phyloP scores from a whole-genome alignment of 78 protist genomes.

The Carpediemonas membranifera region DNA sequence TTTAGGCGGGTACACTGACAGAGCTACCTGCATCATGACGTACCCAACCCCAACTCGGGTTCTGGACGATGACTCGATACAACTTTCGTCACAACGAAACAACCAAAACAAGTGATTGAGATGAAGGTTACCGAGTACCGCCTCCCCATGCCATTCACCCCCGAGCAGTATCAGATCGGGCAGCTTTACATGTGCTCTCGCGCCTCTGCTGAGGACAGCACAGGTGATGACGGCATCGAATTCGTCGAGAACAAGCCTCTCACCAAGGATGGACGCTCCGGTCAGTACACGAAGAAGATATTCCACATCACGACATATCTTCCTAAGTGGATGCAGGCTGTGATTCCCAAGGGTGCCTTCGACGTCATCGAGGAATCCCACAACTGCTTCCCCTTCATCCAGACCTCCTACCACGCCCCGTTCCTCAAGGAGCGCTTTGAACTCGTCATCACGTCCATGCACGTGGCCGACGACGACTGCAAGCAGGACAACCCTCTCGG shows the following conservation, averaged over 20 bases:
- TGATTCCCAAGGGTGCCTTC: conserved; percentile 1
- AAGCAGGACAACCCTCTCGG: background rate
- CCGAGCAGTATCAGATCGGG: conserved; percentile 6
- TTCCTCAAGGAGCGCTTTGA: background rate
- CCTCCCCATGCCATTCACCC: background rate
- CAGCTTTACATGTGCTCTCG: conserved; percentile 1
- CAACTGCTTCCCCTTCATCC: background rate
- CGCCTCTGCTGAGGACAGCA: background rate
- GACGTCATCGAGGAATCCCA: background rate
- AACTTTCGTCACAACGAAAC: no score
- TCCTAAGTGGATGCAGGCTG: background rate
- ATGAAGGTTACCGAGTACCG: conserved; percentile 6
- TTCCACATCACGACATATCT: background rate
- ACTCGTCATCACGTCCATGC: conserved; percentile 1
- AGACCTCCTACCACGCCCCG: background rate
- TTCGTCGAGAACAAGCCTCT: conserved; percentile 1
- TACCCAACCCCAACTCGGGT: no score
- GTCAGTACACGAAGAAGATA: conserved; percentile 13
- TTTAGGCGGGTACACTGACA: no score
- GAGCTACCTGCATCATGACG: no score
- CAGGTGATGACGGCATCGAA: conserved; percentile 14
- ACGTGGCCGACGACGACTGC: conserved; percentile 1
- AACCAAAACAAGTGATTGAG: no score
- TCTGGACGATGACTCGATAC: no score
- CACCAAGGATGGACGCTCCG: background rate